phyloP scores from a whole-genome alignment of 2,329 filamentous ascomycete genomes.

The Gremmenia infestans region DNA sequence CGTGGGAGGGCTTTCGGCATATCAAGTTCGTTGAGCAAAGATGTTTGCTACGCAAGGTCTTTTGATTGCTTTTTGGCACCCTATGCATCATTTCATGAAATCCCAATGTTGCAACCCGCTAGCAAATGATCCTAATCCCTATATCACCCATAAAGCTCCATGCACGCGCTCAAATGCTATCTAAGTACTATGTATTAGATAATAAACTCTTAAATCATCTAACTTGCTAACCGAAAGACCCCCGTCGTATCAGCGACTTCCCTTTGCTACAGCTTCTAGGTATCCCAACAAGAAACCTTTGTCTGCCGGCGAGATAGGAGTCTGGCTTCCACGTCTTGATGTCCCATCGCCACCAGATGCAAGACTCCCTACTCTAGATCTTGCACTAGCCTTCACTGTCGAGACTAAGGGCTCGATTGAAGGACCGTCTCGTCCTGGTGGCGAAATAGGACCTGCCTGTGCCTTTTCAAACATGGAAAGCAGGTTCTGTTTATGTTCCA shows the following conservation, averaged over 20 bases:
- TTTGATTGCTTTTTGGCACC: not conserved
- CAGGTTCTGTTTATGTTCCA: conserved; percentile 43
- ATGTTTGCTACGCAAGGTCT: not conserved
- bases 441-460: conserved; percentile 7
- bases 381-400: conserved; percentile 11
- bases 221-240: not conserved
- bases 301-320: conserved; percentile 62
- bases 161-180: not conserved
- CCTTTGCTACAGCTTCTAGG: conserved; percentile 47
- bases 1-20: too few relatives aligned
- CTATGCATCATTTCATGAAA: not conserved
- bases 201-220: not conserved
- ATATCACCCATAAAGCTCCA: not conserved
- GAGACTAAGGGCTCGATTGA: conserved; percentile 11
- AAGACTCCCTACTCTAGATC: conserved; percentile 28
- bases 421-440: conserved; percentile 6
- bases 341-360: conserved; percentile 23
- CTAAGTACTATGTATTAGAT: not conserved
- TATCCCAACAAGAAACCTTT: conserved; percentile 74
- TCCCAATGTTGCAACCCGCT: not conserved
- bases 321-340: conserved; percentile 43
- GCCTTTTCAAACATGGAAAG: conserved; percentile 28
- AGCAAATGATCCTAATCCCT: not conserved
- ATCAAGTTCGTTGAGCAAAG: too few relatives aligned
- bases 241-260: not conserved